phyloP scores from a whole-genome alignment of 2,329 filamentous ascomycete genomes.

The Calonectria leucothoes region DNA sequence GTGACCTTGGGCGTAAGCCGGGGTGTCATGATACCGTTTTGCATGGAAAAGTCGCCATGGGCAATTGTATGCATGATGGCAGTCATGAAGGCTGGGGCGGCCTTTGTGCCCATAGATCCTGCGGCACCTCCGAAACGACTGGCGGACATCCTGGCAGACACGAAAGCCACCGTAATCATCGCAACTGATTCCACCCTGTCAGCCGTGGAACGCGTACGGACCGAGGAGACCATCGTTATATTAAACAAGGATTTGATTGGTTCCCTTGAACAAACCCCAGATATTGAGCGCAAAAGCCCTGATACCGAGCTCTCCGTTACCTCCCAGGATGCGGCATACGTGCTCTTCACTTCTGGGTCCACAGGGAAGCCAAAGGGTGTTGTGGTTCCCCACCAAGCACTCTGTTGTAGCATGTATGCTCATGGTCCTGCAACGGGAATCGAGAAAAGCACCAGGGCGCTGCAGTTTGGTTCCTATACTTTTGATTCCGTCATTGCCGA shows the following conservation, averaged over 20 bases:
- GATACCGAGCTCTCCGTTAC: neutral
- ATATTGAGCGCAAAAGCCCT: neutral
- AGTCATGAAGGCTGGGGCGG: slow-evolving; percentile 47
- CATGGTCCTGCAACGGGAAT: neutral
- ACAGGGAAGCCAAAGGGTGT: slow-evolving; percentile 67
- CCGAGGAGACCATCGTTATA: neutral
- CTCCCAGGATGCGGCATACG: slow-evolving; percentile 33
- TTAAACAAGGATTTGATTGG: neutral
- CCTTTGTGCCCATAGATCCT: slow-evolving; percentile 48
- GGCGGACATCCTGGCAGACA: neutral
- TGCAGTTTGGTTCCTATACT: slow-evolving; percentile 46
- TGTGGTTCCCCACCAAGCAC: slow-evolving; percentile 34
- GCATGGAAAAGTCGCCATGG: slow-evolving; percentile 28
- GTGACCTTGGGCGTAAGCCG: neutral
- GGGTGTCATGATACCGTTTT: slow-evolving; percentile 11
- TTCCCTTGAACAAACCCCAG: too few relatives aligned
- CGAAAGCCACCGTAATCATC: neutral
- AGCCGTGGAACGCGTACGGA: neutral
- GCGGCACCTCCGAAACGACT: slow-evolving; percentile 44
- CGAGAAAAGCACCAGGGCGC: neutral
- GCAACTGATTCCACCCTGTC: neutral
- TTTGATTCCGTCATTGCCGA: slow-evolving; percentile 53
- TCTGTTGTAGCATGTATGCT: neutral
- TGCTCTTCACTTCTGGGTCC: slow-evolving; percentile 67
- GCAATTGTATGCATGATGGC: slow-evolving; percentile 43